Evolutionary conservation across 2,329 filamentous ascomycete genomes (phyloP).

Genomic region (Rhinocladiella similis): DNA sequence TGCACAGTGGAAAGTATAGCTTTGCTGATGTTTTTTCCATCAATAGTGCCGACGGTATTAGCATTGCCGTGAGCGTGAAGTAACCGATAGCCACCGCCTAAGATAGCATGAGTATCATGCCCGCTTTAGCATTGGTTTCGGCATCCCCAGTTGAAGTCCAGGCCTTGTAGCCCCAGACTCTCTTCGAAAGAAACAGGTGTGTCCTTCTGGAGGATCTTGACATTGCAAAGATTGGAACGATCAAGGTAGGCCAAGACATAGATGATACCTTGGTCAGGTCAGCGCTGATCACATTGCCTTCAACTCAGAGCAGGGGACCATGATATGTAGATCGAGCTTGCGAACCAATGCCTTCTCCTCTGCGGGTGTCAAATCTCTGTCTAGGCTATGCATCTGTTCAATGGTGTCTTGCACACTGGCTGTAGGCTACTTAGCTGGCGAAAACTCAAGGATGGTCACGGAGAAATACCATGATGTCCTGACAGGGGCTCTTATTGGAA

Average conservation of each 20-base stretch:
- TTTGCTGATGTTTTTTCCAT: conserved; percentile 26
- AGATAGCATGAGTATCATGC: no score
- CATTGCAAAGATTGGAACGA: conserved; percentile 23
- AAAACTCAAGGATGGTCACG: no score
- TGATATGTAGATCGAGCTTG: conserved; percentile 24
- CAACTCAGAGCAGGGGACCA: conserved; percentile 1
- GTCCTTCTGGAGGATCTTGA: conserved; percentile 19
- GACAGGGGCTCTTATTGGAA: not conserved
- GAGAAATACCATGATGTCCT: no score
- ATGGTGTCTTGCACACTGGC: no score
- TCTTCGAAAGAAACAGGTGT: conserved; percentile 10
- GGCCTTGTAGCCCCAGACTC: conserved; percentile 14
- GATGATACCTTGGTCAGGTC: conserved; percentile 13
- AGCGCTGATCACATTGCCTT: no score
- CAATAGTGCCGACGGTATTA: conserved; percentile 23
- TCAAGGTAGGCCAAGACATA: conserved; percentile 26
- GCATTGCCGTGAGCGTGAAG: conserved; percentile 21
- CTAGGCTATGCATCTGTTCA: not conserved
- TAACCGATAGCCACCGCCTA: conserved; percentile 24
- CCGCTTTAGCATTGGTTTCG: no score
- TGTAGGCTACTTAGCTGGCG: no score
- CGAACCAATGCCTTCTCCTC: conserved; percentile 22
- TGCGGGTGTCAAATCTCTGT: conserved; percentile 17
- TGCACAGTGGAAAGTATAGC: not conserved
- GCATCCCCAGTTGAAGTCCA: conserved; percentile 22